Evolutionary conservation across 2,329 filamentous ascomycete genomes (phyloP), one percentile per base, ranked within the genome.

Genomic region (Microsporum ferrugineum): DNA sequence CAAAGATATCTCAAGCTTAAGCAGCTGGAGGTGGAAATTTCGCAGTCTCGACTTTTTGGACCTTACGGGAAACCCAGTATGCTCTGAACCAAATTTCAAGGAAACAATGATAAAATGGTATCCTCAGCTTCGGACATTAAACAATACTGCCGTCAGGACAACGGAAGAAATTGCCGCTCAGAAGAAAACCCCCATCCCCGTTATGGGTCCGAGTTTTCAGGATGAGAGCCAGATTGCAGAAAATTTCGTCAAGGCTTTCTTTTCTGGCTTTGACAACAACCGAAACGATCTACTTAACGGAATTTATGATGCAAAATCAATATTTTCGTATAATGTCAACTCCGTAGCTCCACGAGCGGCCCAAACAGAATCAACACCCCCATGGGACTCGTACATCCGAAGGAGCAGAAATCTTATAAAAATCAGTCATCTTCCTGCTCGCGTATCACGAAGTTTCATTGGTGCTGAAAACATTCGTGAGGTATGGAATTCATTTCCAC

Each of bases 21-120:
- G 85, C 59, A 82, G 79, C 36, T 96, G 91, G 91, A 86, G 86
- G 63, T 83, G 85, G 69, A 89, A 88, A 60, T 91, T 97, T 69
- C 84, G 81, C 59, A 78, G 84, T 61, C 80, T 97, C 8, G 85
- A 95, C 70, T 91, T 91, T 59, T 80, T 99, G 1, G 84, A 95
- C 63, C 77, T 96, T 64, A 81, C 82, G 7, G 86, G 84, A 58
- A 96, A 95, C 66, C 89, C 90, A 0, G 83, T 95, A 63, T 84
- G 85, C 65, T 71, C 75, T 1, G 75, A 80, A 60, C 81, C 85
- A 6, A 80, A 82, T 63, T 88, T 87, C 71, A 80, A 83, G 62
- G 76, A 81, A 14, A 87, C 89, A 57, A 77, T 96, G 61, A 77
- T 89, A 34, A 83, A 84, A 45, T 95, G 90, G 87, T 97, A 89